Evolutionary conservation across 2,329 filamentous ascomycete species (phyloP), one percentile per base, ranked within the genome.

Genomic region (Sclerotinia sclerotiorum): DNA sequence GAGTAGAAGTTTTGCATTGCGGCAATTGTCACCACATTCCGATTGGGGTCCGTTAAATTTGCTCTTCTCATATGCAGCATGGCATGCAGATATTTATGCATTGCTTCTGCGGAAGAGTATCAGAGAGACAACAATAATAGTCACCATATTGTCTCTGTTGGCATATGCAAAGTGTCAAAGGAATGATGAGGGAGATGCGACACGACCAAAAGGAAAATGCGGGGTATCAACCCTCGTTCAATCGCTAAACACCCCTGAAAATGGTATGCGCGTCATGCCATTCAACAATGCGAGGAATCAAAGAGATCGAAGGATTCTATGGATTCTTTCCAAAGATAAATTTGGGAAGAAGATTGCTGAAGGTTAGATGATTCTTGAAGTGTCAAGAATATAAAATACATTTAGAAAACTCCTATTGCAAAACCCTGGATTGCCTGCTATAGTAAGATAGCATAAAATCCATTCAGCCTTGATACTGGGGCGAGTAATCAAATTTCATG

Each of bases 221-320:
- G 39, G 39, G 56, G 56, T 58, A 21, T 24, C 32, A 21, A 29
- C 39, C 39, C 39, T 24, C 19, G 10, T 46, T 27, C 39, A 19
- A 7, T 58, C 56, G 56, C 56, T 58, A 58, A 46, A 46, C 17
- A 58, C 56, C 24, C 39, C n/a, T 58, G 56, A 29, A 44, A 42
- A 44, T 29, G 39, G 44, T 17, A 35, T 29, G 52, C 35, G n/a
- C 21, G 39, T 44, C 24, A 58, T 46, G 56, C 10, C 24, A 46
- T 58, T 11, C 10, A 21, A 10, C 8, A 35, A 29, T 55, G 52
- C 19, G 46, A 24, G 8, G 21, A 24, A 39, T 5, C n/a, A 13
- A 32, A 56, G 11, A 32, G 13, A 6, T 8, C 39, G 54, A 39
- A 3, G 21, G 32, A 24, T 39, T 39, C 6, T 21, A 19, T 55